A percentile compares a stretch with the other conserved stretches of the same genome.
These are phyloP conservation scores for Theileria parva DNA, from an alignment of 169 alveolate genomes.

Conservation along the genomic window DNA sequence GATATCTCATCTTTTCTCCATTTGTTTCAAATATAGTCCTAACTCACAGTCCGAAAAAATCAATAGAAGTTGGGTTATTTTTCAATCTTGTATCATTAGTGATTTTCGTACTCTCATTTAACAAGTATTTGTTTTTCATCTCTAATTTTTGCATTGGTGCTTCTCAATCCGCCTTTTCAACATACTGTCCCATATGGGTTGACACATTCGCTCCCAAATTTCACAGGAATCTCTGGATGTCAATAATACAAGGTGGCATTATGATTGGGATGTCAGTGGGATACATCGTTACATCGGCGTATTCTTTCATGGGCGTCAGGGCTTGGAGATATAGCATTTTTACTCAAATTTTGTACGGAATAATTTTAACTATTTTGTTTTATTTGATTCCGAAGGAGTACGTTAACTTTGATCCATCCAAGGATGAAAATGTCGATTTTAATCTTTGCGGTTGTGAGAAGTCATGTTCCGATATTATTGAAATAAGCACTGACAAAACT, in stretches of 20 bases:
- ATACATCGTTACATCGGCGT: conserved; percentile 58
- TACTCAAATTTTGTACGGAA: conserved; percentile 18
- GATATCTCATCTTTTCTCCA: conserved; percentile 74
- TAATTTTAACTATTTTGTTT: conserved; percentile 8
- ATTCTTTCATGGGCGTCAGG: background rate
- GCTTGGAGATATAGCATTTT: conserved; percentile 60
- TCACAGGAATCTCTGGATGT: conserved; percentile 91
- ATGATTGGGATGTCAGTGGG: conserved; percentile 85
- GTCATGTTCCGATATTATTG: background rate
- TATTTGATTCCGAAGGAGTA: conserved; percentile 20
- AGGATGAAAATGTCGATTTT: background rate
- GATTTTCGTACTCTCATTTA: conserved; percentile 69
- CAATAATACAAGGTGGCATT: conserved; percentile 85
- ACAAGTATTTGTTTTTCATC: conserved; percentile 73
- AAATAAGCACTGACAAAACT: background rate
- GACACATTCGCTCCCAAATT: conserved; percentile 89
- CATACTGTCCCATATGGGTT: conserved; percentile 94
- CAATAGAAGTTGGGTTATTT: conserved; percentile 65
- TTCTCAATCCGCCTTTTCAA: conserved; percentile 88
- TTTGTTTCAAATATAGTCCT: conserved; percentile 71
- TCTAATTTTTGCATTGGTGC: conserved; percentile 87
- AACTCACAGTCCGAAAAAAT: conserved; percentile 60
- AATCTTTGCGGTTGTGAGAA: conserved; percentile 6
- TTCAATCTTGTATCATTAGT: conserved; percentile 60
- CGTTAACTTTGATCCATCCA: conserved; percentile 26